Evolutionary conservation across 2,329 filamentous ascomycete genomes (phyloP), one percentile per base, ranked within the genome.

Genomic region (Davidsoniella eucalypti): DNA sequence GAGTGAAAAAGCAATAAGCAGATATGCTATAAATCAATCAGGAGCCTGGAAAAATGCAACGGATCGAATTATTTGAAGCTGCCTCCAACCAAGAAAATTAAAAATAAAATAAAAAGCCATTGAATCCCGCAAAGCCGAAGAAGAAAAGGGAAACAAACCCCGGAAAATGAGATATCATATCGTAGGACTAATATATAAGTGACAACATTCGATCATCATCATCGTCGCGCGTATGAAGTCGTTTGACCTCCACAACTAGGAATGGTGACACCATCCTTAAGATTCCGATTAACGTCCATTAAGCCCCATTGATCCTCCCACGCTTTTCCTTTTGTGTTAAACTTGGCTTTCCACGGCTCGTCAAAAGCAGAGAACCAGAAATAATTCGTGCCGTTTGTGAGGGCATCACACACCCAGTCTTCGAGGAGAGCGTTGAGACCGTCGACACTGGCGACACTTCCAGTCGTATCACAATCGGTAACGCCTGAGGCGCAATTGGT

Each of bases 331-430:
- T 65, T 65, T 4, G 69, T 69, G 63, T 95, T 82, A 67, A 80
- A 94, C 16, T 64, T 60, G 50, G 82, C 69, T 68, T 96, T 95
- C 90, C 90, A 96, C 2, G 87, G 87, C 70, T 96, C 90, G 61
- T 96, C 90, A 62, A 95, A 96, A 8, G 87, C 87, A 61, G 88
- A 85, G 63, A 96, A 95, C 90, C 90, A 96, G 61, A 95, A 95
- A 63, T 94, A 96, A 57, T 93, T 80, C 1, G 87, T 95, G 43
- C 81, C 83, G 59, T 94, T 94, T 21, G 68, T 69, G 55, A 95
- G 66, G 9, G 84, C 80, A 47, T 78, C 71, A 63, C 90, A 96
- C 0, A 96, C 79, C 82, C 85, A 96, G 55, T 78, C 76, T 1
- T 78, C 69, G 77, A 96, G 81, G 59, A 95, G 87, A n/a, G 69